Percentiles rank a stretch among this genome's conserved stretches.
Evolutionary conservation across 2,329 filamentous ascomycete genomes (phyloP).

Genomic region (Teratosphaeriaceae sp.): DNA sequence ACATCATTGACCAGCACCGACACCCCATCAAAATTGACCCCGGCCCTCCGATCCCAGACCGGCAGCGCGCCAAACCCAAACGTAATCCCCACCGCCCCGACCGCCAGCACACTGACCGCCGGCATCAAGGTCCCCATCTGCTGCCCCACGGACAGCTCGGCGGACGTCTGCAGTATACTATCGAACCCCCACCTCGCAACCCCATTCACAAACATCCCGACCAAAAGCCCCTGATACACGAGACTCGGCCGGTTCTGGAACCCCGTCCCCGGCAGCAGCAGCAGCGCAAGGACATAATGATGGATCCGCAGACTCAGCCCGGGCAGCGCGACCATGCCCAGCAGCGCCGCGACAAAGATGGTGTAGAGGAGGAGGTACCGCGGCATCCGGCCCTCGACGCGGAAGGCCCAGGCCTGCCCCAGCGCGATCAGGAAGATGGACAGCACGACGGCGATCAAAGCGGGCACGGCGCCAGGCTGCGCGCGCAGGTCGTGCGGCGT

Average conservation of each 20-base stretch:
- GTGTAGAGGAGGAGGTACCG: slow-evolving; percentile 72
- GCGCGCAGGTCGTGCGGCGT: slow-evolving; percentile 81
- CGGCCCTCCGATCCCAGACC: slow-evolving; percentile 33
- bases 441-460: slow-evolving; percentile 70
- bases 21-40: slow-evolving; percentile 58
- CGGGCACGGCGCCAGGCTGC: slow-evolving; percentile 81
- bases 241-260: slow-evolving; percentile 81
- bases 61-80: slow-evolving; percentile 49
- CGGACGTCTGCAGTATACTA: slow-evolving; percentile 75
- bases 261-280: slow-evolving; percentile 80
- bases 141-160: slow-evolving; percentile 54
- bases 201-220: slow-evolving; percentile 91
- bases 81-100: slow-evolving; percentile 53
- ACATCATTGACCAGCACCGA: slow-evolving; percentile 81
- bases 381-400: slow-evolving; percentile 73
- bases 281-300: slow-evolving; percentile 84
- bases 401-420: slow-evolving; percentile 78
- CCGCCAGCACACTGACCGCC: slow-evolving; percentile 36
- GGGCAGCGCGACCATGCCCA: slow-evolving; percentile 66
- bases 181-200: slow-evolving; percentile 93
- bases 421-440: slow-evolving; percentile 61
- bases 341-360: slow-evolving; percentile 58
- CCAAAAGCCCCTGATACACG: slow-evolving; percentile 79
- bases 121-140: slow-evolving; percentile 56
- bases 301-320: slow-evolving; percentile 80